Conservation (phyloP, 768 basidiomycete genomes). For the Tulasnella sp. region DNA sequence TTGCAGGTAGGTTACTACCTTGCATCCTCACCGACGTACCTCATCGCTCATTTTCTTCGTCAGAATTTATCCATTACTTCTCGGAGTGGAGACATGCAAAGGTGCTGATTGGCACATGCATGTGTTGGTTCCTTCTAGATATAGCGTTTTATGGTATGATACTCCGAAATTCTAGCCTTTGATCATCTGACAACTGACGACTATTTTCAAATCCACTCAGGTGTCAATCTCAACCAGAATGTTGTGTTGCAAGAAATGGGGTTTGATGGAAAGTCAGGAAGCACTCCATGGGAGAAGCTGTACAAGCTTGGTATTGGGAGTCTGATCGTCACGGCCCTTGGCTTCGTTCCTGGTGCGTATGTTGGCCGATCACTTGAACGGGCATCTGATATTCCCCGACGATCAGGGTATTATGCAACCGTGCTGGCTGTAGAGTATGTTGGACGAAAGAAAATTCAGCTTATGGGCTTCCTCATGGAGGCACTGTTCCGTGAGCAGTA, state of each 20-base stretch:
- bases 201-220: conserved; percentile 40
- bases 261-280: conserved; percentile 43
- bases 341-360: conserved; percentile 58
- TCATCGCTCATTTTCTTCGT: background rate
- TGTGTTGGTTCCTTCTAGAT: conserved; percentile 68
- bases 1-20: conserved; percentile 30
- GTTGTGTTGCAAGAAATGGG: conserved; percentile 68
- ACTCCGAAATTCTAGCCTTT: background rate
- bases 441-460: conserved; percentile 64
- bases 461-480: conserved; percentile 61
- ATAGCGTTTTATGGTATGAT: conserved; percentile 41
- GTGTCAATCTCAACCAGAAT: conserved; percentile 48
- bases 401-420: conserved; percentile 55
- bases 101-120: conserved; percentile 52
- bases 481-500: conserved; percentile 47
- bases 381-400: background rate
- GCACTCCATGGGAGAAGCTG: conserved; percentile 47
- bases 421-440: conserved; percentile 60
- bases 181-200: background rate
- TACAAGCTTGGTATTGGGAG: conserved; percentile 58
- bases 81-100: conserved; percentile 61
- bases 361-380: too few relatives aligned
- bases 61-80: conserved; percentile 58
- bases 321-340: conserved; percentile 60
- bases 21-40: background rate